Conservation (phyloP, 2,329 filamentous ascomycete species). For the Cladobotryum protrusum region DNA sequence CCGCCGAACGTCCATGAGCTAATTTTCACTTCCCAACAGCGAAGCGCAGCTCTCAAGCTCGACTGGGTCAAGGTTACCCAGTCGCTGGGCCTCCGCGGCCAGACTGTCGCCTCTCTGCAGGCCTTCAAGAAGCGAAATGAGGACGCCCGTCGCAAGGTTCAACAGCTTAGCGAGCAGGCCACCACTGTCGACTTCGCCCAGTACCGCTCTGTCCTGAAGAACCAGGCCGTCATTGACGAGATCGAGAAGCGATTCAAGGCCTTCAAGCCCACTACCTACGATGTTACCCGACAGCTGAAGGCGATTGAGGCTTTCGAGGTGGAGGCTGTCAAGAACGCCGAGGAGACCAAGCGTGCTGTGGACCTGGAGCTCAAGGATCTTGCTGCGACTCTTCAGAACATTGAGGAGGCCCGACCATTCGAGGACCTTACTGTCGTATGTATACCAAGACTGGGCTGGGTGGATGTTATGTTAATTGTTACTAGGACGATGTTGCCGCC, state of each 20-base stretch:
- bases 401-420: slow-evolving; percentile 90
- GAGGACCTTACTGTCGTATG: slow-evolving; percentile 95
- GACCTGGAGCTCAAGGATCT: slow-evolving; percentile 92
- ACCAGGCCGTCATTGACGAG: slow-evolving; percentile 90
- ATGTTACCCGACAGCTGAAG: slow-evolving; percentile 90
- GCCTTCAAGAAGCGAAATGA: slow-evolving; percentile 99
- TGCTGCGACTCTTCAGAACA: slow-evolving; percentile 92
- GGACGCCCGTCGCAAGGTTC: slow-evolving; percentile 90
- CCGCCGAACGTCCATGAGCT: slow-evolving; percentile 38
- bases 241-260: slow-evolving; percentile 91
- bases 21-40: slow-evolving; percentile 56
- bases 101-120: slow-evolving; percentile 84
- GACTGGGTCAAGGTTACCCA: slow-evolving; percentile 95
- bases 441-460: not conserved
- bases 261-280: slow-evolving; percentile 92
- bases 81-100: slow-evolving; percentile 93
- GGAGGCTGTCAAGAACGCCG: slow-evolving; percentile 92
- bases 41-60: slow-evolving; percentile 97
- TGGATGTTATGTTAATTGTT: slow-evolving; percentile 20
- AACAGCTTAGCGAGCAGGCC: slow-evolving; percentile 73
- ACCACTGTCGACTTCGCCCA: slow-evolving; percentile 86
- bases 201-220: slow-evolving; percentile 91
- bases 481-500: slow-evolving; percentile 85
- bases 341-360: slow-evolving; percentile 94
- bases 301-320: slow-evolving; percentile 97